phyloP scores from a whole-genome alignment of 768 basidiomycete species.

The Terana coerulea region DNA sequence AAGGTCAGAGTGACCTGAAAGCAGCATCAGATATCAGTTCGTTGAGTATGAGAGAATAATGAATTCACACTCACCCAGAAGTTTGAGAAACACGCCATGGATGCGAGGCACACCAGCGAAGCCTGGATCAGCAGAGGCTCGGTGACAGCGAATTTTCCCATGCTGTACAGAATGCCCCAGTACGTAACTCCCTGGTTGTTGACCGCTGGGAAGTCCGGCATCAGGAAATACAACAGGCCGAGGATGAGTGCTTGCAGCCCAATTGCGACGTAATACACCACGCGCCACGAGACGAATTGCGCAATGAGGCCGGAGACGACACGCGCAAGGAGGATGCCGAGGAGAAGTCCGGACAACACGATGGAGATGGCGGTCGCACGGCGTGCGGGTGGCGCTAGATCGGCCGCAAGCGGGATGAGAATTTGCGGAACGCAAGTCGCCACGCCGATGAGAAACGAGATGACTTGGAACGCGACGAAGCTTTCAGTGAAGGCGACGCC shows the following conservation, averaged over 20 bases:
- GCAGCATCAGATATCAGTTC: not conserved
- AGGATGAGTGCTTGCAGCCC: slow-evolving; percentile 60
- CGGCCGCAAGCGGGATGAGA: slow-evolving; percentile 67
- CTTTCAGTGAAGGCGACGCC: slow-evolving; percentile 60
- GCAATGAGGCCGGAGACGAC: slow-evolving; percentile 72
- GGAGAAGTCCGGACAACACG: slow-evolving; percentile 55
- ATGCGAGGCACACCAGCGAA: slow-evolving; percentile 51
- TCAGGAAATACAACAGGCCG: slow-evolving; percentile 50
- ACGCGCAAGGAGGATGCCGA: slow-evolving; percentile 69
- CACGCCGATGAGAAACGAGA: slow-evolving; percentile 68
- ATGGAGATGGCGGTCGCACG: slow-evolving; percentile 73
- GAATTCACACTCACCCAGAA: slow-evolving; percentile 27
- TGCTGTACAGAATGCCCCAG: slow-evolving; percentile 60
- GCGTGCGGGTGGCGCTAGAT: slow-evolving; percentile 68
- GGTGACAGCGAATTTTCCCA: slow-evolving; percentile 69
- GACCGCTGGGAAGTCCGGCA: slow-evolving; percentile 83
- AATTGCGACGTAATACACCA: slow-evolving; percentile 72
- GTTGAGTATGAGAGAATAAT: not conserved
- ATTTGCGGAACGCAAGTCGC: slow-evolving; percentile 70
- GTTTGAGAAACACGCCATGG: slow-evolving; percentile 47
- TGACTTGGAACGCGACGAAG: slow-evolving; percentile 53
- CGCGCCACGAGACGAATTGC: slow-evolving; percentile 62
- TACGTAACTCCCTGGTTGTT: slow-evolving; percentile 46
- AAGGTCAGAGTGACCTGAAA: slow-evolving; percentile 57
- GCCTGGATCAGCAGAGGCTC: slow-evolving; percentile 74